Percentiles rank a stretch among this genome's conserved stretches.
phyloP scores from a whole-genome alignment of 1,139 yeast species.

The Lodderomyces metapsilosis region DNA sequence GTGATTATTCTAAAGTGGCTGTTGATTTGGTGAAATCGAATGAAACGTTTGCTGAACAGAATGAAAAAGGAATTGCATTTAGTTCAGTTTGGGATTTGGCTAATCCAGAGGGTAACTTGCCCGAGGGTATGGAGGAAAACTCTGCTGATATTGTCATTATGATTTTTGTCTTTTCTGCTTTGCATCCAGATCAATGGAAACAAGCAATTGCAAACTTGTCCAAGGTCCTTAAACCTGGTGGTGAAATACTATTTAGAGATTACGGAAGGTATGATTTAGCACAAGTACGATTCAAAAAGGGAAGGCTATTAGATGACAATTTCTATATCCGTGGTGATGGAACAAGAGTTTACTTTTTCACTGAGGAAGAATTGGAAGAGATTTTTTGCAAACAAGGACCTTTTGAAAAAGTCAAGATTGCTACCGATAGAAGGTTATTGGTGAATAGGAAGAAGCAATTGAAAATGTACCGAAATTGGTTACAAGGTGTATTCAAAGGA shows the following conservation, averaged over 20 bases:
- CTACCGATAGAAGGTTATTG: slow-evolving; percentile 83
- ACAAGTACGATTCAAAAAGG: slow-evolving; percentile 89
- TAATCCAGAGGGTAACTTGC: slow-evolving; percentile 68
- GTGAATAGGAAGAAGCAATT: slow-evolving; percentile 90
- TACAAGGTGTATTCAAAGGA: slow-evolving; percentile 78
- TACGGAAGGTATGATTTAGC: slow-evolving; percentile 96
- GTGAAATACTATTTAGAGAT: slow-evolving; percentile 84
- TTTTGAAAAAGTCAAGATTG: slow-evolving; percentile 71
- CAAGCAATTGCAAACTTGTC: slow-evolving; percentile 70
- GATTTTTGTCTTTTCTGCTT: slow-evolving; percentile 91
- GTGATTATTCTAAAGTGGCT: slow-evolving; percentile 88
- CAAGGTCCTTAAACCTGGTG: slow-evolving; percentile 86
- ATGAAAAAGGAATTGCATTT: slow-evolving; percentile 57
- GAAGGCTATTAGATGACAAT: slow-evolving; percentile 83
- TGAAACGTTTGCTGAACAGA: slow-evolving; percentile 50
- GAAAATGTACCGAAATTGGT: slow-evolving; percentile 97
- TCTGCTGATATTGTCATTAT: slow-evolving; percentile 89
- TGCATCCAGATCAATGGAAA: slow-evolving; percentile 89
- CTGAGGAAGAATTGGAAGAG: slow-evolving; percentile 81
- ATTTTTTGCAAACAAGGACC: slow-evolving; percentile 63
- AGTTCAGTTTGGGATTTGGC: slow-evolving; percentile 97
- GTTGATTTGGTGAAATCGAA: slow-evolving; percentile 76
- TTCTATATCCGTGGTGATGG: slow-evolving; percentile 98
- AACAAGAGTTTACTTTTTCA: slow-evolving; percentile 93
- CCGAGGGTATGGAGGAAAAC: slow-evolving; percentile 77